phyloP scores from a whole-genome alignment of 352 stramenopile genomes.

The Pythium dissimile region DNA sequence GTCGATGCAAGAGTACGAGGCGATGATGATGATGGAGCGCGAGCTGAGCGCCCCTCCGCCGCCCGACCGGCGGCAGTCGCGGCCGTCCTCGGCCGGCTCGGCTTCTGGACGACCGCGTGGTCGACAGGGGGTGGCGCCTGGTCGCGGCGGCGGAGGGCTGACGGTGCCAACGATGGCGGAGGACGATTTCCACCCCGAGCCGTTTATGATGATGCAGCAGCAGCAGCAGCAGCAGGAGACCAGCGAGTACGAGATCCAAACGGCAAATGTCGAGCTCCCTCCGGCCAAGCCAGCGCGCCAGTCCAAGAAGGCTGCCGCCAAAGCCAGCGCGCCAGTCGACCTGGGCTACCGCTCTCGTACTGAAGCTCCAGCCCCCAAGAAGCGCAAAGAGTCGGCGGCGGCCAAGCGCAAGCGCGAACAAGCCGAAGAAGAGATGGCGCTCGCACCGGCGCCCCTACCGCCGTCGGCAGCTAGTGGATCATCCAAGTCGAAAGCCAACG shows the following conservation, averaged over 20 bases:
- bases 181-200: background rate
- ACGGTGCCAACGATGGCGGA: background rate
- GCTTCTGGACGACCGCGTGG: background rate
- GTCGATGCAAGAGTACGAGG: conserved; percentile 16
- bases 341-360: background rate
- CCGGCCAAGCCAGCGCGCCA: background rate
- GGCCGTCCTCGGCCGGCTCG: background rate
- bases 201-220: conserved; percentile 15
- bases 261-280: background rate
- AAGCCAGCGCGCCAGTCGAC: background rate
- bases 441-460: background rate
- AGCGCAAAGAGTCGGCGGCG: conserved; percentile 12
- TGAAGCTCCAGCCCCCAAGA: conserved; percentile 5
- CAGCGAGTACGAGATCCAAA: conserved; percentile 3
- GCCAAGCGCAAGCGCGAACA: conserved; percentile 7
- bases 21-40: conserved; percentile 20
- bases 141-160: background rate
- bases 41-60: background rate
- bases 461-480: background rate
- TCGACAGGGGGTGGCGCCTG: background rate
- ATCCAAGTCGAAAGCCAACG: conserved; percentile 1
- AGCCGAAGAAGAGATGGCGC: background rate
- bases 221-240: no score
- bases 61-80: background rate
- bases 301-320: background rate